Evolutionary conservation across 2,329 filamentous ascomycete species (phyloP).

Genomic region (Bimuria novae-zelandiae): DNA sequence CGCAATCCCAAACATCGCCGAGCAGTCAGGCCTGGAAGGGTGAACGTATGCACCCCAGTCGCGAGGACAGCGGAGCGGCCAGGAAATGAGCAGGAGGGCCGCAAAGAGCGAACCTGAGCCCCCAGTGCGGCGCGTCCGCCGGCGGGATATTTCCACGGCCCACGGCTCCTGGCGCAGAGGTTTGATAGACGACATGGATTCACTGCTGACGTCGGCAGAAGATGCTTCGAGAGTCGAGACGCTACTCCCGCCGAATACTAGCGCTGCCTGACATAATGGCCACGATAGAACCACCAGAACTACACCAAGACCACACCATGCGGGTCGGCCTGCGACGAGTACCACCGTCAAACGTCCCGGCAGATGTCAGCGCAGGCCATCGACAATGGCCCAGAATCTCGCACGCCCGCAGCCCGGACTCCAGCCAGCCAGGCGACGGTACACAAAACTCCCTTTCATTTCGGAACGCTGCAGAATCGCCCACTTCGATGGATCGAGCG

Average conservation of each 20-base stretch:
- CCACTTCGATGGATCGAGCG: slow-evolving; percentile 40
- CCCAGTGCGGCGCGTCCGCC: slow-evolving; percentile 18
- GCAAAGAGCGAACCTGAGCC: slow-evolving; percentile 26
- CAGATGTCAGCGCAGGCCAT: slow-evolving; percentile 21
- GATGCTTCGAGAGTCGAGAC: slow-evolving; percentile 19
- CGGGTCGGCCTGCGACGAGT: slow-evolving; percentile 19
- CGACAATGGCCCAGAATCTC: slow-evolving; percentile 13
- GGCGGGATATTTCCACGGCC: slow-evolving; percentile 34
- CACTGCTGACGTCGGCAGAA: slow-evolving; percentile 30
- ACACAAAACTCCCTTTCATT: slow-evolving; percentile 47
- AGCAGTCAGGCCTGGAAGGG: slow-evolving; percentile 28
- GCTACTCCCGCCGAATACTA: slow-evolving; percentile 7
- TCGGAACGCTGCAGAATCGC: slow-evolving; percentile 45
- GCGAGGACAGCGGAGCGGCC: slow-evolving; percentile 17
- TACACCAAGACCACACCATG: slow-evolving; percentile 16
- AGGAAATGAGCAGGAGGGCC: slow-evolving; percentile 43
- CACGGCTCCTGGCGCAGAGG: slow-evolving; percentile 32
- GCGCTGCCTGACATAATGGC: slow-evolving; percentile 10
- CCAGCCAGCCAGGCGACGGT: slow-evolving; percentile 28
- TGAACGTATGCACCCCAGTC: slow-evolving; percentile 23
- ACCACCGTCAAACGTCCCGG: slow-evolving; percentile 24
- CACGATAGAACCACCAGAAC: slow-evolving; percentile 17
- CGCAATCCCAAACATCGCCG: slow-evolving; percentile 42
- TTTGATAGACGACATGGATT: slow-evolving; percentile 45
- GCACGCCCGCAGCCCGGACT: slow-evolving; percentile 16